Percentiles rank a stretch among this genome's conserved stretches.
Conservation (phyloP, 305 asterid genomes). For the Rubia tinctorum region DNA sequence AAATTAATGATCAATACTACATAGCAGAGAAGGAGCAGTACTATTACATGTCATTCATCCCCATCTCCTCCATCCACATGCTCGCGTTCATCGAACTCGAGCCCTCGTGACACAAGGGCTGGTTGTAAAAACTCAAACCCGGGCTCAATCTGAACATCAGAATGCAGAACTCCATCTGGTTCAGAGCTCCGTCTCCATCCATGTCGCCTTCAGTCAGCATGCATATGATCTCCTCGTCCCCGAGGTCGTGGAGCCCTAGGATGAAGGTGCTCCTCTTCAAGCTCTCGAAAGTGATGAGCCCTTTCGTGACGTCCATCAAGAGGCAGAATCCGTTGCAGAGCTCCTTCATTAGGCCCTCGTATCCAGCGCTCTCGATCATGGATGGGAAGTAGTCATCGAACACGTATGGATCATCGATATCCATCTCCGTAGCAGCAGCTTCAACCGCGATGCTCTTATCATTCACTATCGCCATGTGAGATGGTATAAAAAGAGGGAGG, state of each 20-base stretch:
- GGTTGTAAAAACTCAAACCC: constrained; percentile 1
- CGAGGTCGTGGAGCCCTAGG: constrained; percentile 30
- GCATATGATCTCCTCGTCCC: constrained; percentile 31
- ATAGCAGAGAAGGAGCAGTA: background rate
- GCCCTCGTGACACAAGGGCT: constrained; percentile 15
- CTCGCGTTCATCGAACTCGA: constrained; percentile 1
- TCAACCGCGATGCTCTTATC: background rate
- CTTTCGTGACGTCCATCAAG: constrained; percentile 31
- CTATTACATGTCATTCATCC: constrained; percentile 8
- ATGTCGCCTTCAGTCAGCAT: constrained; percentile 35
- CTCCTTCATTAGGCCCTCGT: constrained; percentile 32
- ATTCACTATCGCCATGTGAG: background rate
- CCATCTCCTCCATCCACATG: constrained; percentile 20
- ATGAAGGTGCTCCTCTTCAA: constrained; percentile 30
- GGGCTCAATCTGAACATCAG: constrained; percentile 40
- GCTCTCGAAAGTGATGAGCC: constrained; percentile 38
- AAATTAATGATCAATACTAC: background rate
- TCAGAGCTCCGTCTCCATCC: constrained; percentile 38
- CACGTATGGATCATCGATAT: constrained; percentile 17
- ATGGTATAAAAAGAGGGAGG: background rate
- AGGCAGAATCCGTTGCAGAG: constrained; percentile 26
- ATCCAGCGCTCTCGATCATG: constrained; percentile 30
- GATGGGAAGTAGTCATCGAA: constrained; percentile 37
- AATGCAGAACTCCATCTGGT: constrained; percentile 33
- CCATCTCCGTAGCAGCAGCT: constrained; percentile 1